Evolutionary conservation across 345 rosid species (phyloP).

Genomic region (Citrus cavaleriei): DNA sequence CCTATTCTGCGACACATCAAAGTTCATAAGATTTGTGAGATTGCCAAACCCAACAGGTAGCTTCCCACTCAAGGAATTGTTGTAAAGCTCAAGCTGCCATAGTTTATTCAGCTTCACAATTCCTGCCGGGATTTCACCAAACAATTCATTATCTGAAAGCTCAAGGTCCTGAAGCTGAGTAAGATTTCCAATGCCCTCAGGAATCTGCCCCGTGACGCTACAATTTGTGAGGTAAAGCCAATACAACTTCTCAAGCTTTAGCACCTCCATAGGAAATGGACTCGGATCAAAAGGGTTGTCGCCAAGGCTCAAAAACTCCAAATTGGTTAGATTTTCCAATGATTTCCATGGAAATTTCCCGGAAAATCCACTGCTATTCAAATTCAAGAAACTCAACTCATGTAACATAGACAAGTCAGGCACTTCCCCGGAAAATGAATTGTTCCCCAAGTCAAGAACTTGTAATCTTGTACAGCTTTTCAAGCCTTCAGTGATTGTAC

Average conservation of each 20-base stretch:
- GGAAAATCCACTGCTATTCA: conserved; percentile 64
- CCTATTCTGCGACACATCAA: conserved; percentile 59
- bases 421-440: conserved; percentile 55
- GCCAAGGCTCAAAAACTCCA: conserved; percentile 67
- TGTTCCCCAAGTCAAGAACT: conserved; percentile 56
- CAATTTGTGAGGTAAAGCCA: conserved; percentile 74
- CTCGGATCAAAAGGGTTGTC: conserved; percentile 52
- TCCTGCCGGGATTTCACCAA: conserved; percentile 58
- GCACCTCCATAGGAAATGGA: conserved; percentile 58
- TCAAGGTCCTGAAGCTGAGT: conserved; percentile 57
- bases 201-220: conserved; percentile 71
- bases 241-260: conserved; percentile 43
- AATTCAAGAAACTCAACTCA: conserved; percentile 39
- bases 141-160: conserved; percentile 53
- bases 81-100: conserved; percentile 71
- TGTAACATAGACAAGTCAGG: conserved; percentile 52
- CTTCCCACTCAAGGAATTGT: conserved; percentile 55
- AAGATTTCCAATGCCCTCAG: conserved; percentile 56
- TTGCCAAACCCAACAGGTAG: conserved; percentile 60
- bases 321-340: conserved; percentile 39
- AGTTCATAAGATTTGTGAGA: conserved; percentile 42
- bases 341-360: conserved; percentile 76
- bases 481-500: conserved; percentile 34
- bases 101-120: conserved; percentile 45
- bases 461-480: conserved; percentile 42